Evolutionary conservation across 2,329 filamentous ascomycete species (phyloP).

Genomic region (Coniochaeta hoffmannii): DNA sequence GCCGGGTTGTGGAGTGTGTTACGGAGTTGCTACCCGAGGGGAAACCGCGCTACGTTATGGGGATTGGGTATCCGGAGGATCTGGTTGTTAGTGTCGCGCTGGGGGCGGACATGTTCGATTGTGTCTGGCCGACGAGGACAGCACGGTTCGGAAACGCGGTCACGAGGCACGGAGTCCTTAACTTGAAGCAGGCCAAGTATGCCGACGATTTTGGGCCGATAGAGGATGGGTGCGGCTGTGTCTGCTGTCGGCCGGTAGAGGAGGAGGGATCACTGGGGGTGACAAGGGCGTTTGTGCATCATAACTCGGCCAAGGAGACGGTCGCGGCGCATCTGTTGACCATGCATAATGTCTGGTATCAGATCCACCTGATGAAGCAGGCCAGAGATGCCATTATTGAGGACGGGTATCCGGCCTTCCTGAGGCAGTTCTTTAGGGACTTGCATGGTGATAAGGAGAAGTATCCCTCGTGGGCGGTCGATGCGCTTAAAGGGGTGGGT

Average conservation of each 20-base stretch:
- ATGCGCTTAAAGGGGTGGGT: constrained; percentile 69
- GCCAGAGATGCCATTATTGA: constrained; percentile 72
- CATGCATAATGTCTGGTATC: constrained; percentile 93
- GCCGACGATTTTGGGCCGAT: constrained; percentile 76
- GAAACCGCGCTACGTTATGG: constrained; percentile 99
- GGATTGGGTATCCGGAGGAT: constrained; percentile 95
- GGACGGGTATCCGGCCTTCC: constrained; percentile 71
- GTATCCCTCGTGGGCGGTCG: constrained; percentile 80
- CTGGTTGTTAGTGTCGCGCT: constrained; percentile 87
- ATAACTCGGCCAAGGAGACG: constrained; percentile 90
- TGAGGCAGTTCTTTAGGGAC: constrained; percentile 69
- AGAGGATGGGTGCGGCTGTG: constrained; percentile 74
- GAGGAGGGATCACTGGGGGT: constrained; percentile 66
- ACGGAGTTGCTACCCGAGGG: constrained; percentile 76
- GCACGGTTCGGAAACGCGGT: constrained; percentile 94
- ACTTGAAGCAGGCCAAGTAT: constrained; percentile 70
- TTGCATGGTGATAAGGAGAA: constrained; percentile 59
- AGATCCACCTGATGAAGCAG: constrained; percentile 74
- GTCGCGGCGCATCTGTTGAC: constrained; percentile 78
- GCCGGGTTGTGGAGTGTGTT: constrained; percentile 80
- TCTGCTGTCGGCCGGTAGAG: constrained; percentile 60
- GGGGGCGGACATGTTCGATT: constrained; percentile 99
- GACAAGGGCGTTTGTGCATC: constrained; percentile 83
- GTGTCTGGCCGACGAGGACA: constrained; percentile 95
- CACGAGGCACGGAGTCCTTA: constrained; percentile 73